Conservation (phyloP, 352 stramenopile species). For the Globisporangium splendens region DNA sequence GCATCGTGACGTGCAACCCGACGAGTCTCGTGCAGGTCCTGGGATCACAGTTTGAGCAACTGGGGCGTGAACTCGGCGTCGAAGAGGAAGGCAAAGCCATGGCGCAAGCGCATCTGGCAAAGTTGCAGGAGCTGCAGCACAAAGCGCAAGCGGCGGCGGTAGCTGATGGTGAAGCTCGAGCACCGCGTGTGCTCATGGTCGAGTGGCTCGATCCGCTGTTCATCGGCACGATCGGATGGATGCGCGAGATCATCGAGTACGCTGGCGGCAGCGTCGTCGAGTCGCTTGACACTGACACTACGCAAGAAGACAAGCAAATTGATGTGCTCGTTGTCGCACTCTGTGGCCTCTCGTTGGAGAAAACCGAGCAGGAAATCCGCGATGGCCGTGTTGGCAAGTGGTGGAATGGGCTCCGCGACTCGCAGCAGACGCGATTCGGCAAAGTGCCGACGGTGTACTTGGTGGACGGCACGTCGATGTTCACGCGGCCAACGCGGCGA, state of each 20-base stretch:
- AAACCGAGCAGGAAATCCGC: conserved; percentile 38
- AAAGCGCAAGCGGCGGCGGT: conserved; percentile 16
- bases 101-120: conserved; percentile 24
- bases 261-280: conserved; percentile 40
- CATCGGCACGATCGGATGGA: conserved; percentile 58
- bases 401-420: conserved; percentile 25
- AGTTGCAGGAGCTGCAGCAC: conserved; percentile 23
- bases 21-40: conserved; percentile 41
- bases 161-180: conserved; percentile 5
- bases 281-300: conserved; percentile 11
- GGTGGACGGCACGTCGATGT: conserved; percentile 73
- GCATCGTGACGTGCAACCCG: conserved; percentile 47
- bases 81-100: conserved; percentile 33
- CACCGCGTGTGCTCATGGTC: conserved; percentile 44
- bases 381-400: conserved; percentile 35
- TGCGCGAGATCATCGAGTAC: conserved; percentile 55
- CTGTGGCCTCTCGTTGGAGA: conserved; percentile 46
- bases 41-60: conserved; percentile 42
- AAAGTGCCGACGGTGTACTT: conserved; percentile 32
- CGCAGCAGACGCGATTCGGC: conserved; percentile 6
- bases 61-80: conserved; percentile 46
- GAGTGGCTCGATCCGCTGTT: conserved; percentile 78
- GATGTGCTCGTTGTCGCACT: conserved; percentile 61
- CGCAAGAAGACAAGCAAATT: conserved; percentile 8
- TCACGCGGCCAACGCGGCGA: conserved; percentile 57